Conservation (phyloP, 257 asterid species). For the Solanum neorickii region DNA sequence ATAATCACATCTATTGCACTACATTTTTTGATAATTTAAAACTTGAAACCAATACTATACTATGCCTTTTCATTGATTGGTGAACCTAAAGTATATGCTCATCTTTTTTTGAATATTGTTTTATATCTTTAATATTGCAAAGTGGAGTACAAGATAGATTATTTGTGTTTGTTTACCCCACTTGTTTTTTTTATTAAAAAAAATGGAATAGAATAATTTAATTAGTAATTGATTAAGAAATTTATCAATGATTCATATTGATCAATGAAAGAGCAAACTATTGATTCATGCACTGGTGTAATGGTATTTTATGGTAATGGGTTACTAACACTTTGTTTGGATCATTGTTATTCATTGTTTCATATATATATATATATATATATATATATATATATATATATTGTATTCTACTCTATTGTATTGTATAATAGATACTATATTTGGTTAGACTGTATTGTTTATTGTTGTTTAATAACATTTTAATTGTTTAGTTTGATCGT, state of each 20-base stretch:
- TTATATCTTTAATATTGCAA: neutral
- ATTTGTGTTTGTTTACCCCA: neutral
- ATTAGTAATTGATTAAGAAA: neutral
- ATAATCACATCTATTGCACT: neutral
- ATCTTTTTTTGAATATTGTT: neutral
- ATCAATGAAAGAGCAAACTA: neutral
- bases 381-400: no score
- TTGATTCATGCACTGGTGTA: neutral
- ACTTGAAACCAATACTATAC: neutral
- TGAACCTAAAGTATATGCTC: neutral
- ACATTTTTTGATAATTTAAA: neutral
- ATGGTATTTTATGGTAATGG: neutral
- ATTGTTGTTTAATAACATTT: no score
- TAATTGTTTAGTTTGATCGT: no score
- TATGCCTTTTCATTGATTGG: neutral
- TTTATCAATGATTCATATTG: neutral
- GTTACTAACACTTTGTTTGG: neutral
- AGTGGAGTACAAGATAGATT: neutral
- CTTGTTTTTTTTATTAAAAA: neutral
- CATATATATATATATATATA: no score
- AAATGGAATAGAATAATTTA: neutral
- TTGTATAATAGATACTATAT: no score
- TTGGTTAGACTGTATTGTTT: no score
- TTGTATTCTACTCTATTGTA: no score
- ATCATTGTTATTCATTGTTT: no score